Conservation (phyloP, 2,329 filamentous ascomycete species). For the Xylariaceae sp. region DNA sequence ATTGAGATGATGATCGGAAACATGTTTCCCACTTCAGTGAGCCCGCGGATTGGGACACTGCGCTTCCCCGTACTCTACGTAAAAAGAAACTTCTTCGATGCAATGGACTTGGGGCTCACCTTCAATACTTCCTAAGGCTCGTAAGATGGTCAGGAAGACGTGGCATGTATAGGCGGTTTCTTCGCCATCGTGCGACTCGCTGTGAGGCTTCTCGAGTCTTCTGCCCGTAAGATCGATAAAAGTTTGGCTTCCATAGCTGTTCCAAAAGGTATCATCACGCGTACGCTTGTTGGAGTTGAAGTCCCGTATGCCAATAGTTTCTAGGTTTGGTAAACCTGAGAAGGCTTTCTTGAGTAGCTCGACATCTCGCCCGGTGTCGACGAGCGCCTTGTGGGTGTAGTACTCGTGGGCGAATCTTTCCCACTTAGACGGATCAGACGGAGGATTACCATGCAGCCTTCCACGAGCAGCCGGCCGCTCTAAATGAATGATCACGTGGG, state of each 20-base stretch:
- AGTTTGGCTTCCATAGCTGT: conserved; percentile 45
- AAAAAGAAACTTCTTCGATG: no score
- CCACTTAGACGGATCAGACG: no score
- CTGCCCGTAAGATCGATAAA: not conserved
- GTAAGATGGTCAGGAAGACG: conserved; percentile 37
- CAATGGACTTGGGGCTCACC: conserved; percentile 18
- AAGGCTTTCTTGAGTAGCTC: conserved; percentile 56
- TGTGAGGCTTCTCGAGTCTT: not conserved
- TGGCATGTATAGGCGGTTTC: conserved; percentile 14
- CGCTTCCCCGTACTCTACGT: no score
- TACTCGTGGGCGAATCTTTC: no score
- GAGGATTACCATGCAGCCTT: not conserved
- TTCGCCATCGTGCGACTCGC: not conserved
- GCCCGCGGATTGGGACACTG: no score
- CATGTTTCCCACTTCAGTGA: no score
- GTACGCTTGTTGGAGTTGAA: conserved; percentile 45
- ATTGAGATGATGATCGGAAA: no score
- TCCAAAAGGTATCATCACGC: conserved; percentile 48
- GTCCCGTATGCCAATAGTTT: conserved; percentile 55
- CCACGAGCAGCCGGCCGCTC: conserved; percentile 17
- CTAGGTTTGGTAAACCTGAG: conserved; percentile 47
- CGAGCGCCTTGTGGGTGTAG: conserved; percentile 26
- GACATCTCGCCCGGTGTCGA: conserved; percentile 36
- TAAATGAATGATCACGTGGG: conserved; percentile 46
- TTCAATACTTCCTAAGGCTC: conserved; percentile 36